These are phyloP conservation scores for Crepidotus sp. DNA, from an alignment of 1,284 basidiomycete species.

Conservation along the genomic window DNA sequence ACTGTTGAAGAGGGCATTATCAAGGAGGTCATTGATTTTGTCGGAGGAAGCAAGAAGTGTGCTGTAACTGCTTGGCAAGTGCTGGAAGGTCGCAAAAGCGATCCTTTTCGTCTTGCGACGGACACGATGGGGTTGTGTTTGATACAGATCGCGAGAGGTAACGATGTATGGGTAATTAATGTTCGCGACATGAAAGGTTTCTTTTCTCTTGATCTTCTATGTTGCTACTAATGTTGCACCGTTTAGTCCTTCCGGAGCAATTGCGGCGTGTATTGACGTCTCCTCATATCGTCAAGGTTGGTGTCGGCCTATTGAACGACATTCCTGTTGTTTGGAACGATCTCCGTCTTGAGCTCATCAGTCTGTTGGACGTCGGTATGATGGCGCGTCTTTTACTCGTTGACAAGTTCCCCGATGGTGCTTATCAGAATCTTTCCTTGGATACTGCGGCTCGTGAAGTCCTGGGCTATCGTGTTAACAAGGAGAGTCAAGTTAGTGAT, in stretches of 20 bases:
- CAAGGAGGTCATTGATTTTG: not conserved
- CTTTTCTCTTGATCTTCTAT: too few species aligned
- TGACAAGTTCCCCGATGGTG: not conserved
- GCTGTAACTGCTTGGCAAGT: not conserved
- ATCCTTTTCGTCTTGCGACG: not conserved
- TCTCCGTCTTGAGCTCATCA: not conserved
- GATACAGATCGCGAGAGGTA: not conserved
- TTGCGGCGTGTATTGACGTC: not conserved
- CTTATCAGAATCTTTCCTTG: not conserved
- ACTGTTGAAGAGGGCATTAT: not conserved
- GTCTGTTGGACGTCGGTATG: not conserved
- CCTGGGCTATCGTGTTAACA: not conserved
- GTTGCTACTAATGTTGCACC: too few species aligned
- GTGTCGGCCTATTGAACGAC: not conserved
- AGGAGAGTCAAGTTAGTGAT: not conserved
- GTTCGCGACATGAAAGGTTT: too few species aligned
- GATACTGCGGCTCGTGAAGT: not conserved
- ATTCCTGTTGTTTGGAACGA: not conserved
- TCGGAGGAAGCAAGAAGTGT: not conserved
- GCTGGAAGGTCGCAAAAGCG: not conserved
- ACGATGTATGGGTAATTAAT: not conserved
- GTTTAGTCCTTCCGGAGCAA: not conserved
- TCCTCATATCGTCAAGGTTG: not conserved
- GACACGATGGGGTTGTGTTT: not conserved
- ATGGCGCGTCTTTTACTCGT: not conserved